Evolutionary conservation across 2,329 filamentous ascomycete genomes (phyloP).

Genomic region (Tolypocladium inflatum): DNA sequence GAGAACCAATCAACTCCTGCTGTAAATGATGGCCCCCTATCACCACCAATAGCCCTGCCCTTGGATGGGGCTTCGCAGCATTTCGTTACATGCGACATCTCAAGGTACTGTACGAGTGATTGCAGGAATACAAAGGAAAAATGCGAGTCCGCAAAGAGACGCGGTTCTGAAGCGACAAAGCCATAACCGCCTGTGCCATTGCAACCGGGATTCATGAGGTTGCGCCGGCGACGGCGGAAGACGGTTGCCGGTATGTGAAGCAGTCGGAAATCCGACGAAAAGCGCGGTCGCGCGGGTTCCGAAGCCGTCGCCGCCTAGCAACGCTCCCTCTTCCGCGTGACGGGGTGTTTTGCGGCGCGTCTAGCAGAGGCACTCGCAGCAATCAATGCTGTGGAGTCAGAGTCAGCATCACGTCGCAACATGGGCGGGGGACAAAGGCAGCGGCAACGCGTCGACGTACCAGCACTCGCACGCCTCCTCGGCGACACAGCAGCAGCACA

Average conservation of each 20-base stretch:
- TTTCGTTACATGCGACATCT: not conserved
- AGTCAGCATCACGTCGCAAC: not conserved
- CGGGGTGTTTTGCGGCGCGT: not conserved
- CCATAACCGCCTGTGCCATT: not conserved
- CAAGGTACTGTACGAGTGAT: not conserved
- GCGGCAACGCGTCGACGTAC: conserved; percentile 17
- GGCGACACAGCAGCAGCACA: conserved; percentile 41
- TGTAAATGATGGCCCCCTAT: not conserved
- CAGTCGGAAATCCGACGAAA: not conserved
- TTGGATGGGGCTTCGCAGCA: not conserved
- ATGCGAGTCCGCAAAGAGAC: not conserved
- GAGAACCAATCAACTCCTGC: not conserved
- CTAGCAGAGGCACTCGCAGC: conserved; percentile 31
- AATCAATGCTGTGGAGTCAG: conserved; percentile 21
- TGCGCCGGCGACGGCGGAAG: not conserved
- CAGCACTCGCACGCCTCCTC: conserved; percentile 43
- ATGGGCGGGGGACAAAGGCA: not conserved
- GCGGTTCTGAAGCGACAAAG: not conserved
- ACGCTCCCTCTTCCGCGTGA: not conserved
- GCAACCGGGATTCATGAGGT: not conserved
- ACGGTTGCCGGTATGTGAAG: not conserved
- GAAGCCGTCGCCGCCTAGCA: not conserved
- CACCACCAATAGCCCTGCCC: not conserved
- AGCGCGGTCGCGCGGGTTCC: not conserved
- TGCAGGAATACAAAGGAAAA: not conserved